Evolutionary conservation across 2,329 filamentous ascomycete genomes (phyloP).

Genomic region (Cladophialophora bantiana): DNA sequence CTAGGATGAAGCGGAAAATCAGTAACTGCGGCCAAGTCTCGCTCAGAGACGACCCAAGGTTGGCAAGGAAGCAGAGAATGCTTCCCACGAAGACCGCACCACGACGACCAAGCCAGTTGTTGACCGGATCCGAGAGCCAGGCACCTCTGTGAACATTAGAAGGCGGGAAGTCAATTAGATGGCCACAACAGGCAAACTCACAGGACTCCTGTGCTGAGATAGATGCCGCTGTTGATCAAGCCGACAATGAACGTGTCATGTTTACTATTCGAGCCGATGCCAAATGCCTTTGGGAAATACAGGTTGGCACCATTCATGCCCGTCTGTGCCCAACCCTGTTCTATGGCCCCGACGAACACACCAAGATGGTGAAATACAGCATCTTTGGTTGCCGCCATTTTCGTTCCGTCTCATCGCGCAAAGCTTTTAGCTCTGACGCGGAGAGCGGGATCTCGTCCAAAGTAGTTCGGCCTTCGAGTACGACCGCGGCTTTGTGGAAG

Average conservation of each 20-base stretch:
- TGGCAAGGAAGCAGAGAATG: conserved; percentile 59
- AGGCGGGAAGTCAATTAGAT: conserved; percentile 27
- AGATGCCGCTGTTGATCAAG: conserved; percentile 66
- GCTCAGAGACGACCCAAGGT: conserved; percentile 62
- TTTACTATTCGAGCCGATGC: conserved; percentile 52
- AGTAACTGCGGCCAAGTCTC: conserved; percentile 67
- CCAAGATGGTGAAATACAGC: conserved; percentile 60
- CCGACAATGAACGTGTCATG: conserved; percentile 67
- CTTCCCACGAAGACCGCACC: conserved; percentile 69
- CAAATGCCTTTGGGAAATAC: conserved; percentile 56
- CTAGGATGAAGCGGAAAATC: conserved; percentile 58
- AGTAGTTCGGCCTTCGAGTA: conserved; percentile 26
- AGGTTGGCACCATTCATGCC: conserved; percentile 62
- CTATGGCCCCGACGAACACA: conserved; percentile 61
- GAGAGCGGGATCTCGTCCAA: conserved; percentile 43
- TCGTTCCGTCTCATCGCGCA: conserved; percentile 54
- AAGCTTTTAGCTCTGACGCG: conserved; percentile 49
- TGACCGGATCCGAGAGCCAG: conserved; percentile 74
- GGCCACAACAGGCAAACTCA: conserved; percentile 42
- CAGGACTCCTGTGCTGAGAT: conserved; percentile 60
- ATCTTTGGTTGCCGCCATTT: conserved; percentile 59
- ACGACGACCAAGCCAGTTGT: conserved; percentile 73
- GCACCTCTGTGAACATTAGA: conserved; percentile 56
- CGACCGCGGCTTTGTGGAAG: conserved; percentile 28
- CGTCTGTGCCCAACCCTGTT: conserved; percentile 62